Conservation (phyloP, 2,329 filamentous ascomycete genomes). For the Chrysosporium keratinophilum region DNA sequence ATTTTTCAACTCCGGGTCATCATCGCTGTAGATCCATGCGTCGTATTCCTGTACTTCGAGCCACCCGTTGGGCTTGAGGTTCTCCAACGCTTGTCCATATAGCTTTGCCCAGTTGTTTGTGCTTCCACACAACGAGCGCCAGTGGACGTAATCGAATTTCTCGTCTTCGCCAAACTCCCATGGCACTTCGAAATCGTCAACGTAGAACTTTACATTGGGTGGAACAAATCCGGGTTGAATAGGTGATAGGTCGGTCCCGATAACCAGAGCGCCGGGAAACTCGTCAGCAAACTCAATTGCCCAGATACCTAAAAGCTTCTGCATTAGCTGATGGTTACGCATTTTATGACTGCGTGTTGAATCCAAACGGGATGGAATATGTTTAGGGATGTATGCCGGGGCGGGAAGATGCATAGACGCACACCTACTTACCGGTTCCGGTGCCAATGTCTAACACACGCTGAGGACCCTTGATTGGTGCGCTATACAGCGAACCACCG, state of each 20-base stretch:
- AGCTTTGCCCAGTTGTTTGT: conserved; percentile 41
- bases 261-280: conserved; percentile 12
- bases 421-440: conserved; percentile 39
- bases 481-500: conserved; percentile 37
- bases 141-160: conserved; percentile 50
- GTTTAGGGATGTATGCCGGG: background rate
- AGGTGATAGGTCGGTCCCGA: conserved; percentile 46
- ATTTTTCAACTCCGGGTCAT: conserved; percentile 12
- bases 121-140: conserved; percentile 50
- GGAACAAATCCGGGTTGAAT: conserved; percentile 58
- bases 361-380: background rate
- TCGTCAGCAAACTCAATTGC: conserved; percentile 15
- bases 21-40: conserved; percentile 13
- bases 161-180: conserved; percentile 42
- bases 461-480: conserved; percentile 38
- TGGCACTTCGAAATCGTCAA: conserved; percentile 57
- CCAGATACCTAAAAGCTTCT: conserved; percentile 7
- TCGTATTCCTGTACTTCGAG: conserved; percentile 35
- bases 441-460: conserved; percentile 50
- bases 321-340: background rate
- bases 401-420: background rate
- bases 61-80: conserved; percentile 48
- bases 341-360: background rate
- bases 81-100: conserved; percentile 30
- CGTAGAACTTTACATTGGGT: conserved; percentile 61